Evolutionary conservation across 1,284 basidiomycete species (phyloP), one percentile per base, ranked within the genome.

Genomic region (Takashimella koratensis): DNA sequence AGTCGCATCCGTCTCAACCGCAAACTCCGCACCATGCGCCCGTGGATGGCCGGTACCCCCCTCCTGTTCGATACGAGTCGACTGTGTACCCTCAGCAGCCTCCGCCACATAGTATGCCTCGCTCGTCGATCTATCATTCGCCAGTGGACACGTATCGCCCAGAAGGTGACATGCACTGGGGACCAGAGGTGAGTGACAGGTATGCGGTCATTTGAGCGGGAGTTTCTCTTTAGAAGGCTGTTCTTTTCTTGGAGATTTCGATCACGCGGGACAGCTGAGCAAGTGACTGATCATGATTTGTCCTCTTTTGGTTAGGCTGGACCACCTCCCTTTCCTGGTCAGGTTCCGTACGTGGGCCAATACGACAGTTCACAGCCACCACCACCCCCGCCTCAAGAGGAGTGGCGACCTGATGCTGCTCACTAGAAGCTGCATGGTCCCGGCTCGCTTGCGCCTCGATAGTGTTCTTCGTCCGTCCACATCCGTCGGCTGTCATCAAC

Each of bases 11-110:
- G 5, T 45, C 19, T 58, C 36, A 36, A 44, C 19, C 19, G n/a
- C 20, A 57, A 52, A 27, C 26, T 19, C 26, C 20, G 24, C 13
- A 49, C 44, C 41, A 8, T 21, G 20, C 8, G 44, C 55, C 22
- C 39, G 43, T 56, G 22, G 54, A 56, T 27, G 56, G 54, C 5
- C 55, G 57, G n/a, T 65, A 65, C 16, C 30, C 30, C 30, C 30
- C 57, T 46, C 58, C 62, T 16, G 60, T 65, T 16, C 59, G 68
- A 11, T 70, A 70, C 52, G 68, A 70, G 36, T 58, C 65, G 22
- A 58, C 65, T 36, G 57, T 63, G 36, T 68, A 67, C 52, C 57
- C 62, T 3, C 49, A 54, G 2, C 51, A 45, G 22, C 52, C 59
- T 11, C 57, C 64, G 25, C 61, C 61, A 10, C 64, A 65, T 52